Base-by-base conservation (phyloP, 768 basidiomycete species). In the Daedaleopsis nitida region DNA sequence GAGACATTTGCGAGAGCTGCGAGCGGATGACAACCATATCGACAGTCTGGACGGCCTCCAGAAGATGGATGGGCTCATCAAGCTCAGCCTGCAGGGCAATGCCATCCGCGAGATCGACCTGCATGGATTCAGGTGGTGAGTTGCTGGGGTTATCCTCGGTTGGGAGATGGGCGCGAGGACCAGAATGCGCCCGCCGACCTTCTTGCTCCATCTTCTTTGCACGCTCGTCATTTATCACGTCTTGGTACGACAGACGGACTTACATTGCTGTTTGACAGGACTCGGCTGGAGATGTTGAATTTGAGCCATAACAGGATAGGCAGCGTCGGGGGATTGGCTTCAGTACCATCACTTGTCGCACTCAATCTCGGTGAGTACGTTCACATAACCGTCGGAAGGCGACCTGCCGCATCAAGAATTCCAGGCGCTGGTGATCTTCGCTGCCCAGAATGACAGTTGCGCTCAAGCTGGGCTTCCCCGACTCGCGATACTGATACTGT, bases 11-110 rank as follows among this genome's bases (percentile, higher is more conserved):
- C 85, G 93, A 38, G 94, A 98, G 72, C 84, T 99, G 56, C 89
- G 85, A 58, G 91, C 91, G n/a, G 94, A 98, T 71, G 83, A 85
- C 54, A 98, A 98, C 76, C 81, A 79, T 71, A 88, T 99, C 65
- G 75, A 72, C 17, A 86, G 81, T 69, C 67, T 93, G 16, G 86
- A 89, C 44, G 94, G 95, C 1, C 77, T 99, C 48, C 83, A 90
- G 70, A 80, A 79, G 60, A 83, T 98, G 79, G 89, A 91, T 66
- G 83, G 86, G 19, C 86, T 99, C 27, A 83, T 89, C 69, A 92
- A 93, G 76, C 79, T 98, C 58, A 93, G 91, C 68, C 74, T 94
- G 62, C 85, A 88, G 71, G 85, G 85, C 35, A 98, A 98, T 75
- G 70, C 75, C 56, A 81, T 98, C 58, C 71, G 76, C 63, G 78